Percentiles rank a stretch among this genome's conserved stretches.
These are phyloP conservation scores for Botryosphaeria dothidea DNA, from an alignment of 2,329 filamentous ascomycete genomes.

Conservation along the genomic window DNA sequence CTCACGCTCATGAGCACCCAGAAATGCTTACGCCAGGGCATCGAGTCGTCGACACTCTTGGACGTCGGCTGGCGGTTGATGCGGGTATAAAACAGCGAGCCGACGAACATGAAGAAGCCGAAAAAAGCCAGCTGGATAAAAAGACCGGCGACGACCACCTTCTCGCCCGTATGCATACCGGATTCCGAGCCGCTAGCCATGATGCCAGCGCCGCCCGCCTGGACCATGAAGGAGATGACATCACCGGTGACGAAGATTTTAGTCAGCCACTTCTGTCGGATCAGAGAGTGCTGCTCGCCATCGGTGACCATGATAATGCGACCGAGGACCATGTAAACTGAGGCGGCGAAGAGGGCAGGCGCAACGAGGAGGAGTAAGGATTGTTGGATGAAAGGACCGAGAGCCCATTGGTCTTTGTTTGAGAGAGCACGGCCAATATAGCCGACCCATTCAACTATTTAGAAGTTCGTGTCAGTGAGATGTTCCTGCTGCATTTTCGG, in stretches of 20 bases:
- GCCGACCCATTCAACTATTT: conserved; percentile 51
- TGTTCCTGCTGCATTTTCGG: not conserved
- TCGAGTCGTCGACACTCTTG: not conserved
- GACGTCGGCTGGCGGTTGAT: not conserved
- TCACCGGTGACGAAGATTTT: conserved; percentile 47
- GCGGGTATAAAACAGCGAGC: conserved; percentile 31
- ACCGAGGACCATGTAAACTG: conserved; percentile 47
- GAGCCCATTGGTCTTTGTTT: conserved; percentile 31
- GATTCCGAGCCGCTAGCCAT: not conserved
- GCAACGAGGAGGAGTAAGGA: conserved; percentile 47
- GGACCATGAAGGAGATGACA: conserved; percentile 43
- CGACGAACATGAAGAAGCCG: conserved; percentile 31
- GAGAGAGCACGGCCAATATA: conserved; percentile 50
- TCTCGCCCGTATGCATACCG: not conserved
- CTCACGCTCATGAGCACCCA: conserved; percentile 45
- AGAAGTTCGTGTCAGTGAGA: not conserved
- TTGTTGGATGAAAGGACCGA: conserved; percentile 46
- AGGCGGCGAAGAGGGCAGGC: conserved; percentile 49
- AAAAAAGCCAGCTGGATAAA: conserved; percentile 37
- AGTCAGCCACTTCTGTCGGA: conserved; percentile 39
- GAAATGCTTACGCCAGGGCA: conserved; percentile 39
- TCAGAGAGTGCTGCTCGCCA: conserved; percentile 37
- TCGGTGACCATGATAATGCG: conserved; percentile 39
- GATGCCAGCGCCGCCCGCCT: conserved; percentile 25
- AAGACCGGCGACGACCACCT: conserved; percentile 29